Conservation (phyloP, 2,329 filamentous ascomycete genomes). For the Incumbomyces delicatus region DNA sequence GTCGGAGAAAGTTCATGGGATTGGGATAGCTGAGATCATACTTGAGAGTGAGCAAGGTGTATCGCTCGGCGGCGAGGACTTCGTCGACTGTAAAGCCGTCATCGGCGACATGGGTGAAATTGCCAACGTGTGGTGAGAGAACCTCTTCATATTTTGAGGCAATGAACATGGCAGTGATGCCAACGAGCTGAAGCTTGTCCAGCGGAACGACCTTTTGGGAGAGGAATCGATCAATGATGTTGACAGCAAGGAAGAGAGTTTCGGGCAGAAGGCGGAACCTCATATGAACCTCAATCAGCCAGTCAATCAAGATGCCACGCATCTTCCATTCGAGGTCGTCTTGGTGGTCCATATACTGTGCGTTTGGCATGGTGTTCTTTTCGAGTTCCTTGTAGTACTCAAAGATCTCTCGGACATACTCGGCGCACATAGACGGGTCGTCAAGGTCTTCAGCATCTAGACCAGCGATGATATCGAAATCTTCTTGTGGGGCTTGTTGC, state of each 20-base stretch:
- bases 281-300: conserved; percentile 96
- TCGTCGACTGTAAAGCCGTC: conserved; percentile 92
- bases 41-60: conserved; percentile 79
- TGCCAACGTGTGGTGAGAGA: conserved; percentile 87
- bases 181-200: conserved; percentile 89
- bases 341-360: conserved; percentile 90
- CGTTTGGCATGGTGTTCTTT: conserved; percentile 69
- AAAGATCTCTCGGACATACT: conserved; percentile 95
- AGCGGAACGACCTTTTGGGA: conserved; percentile 92
- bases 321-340: conserved; percentile 97
- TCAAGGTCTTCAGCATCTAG: conserved; percentile 81
- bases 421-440: conserved; percentile 94
- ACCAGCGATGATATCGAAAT: conserved; percentile 36
- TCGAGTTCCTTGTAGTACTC: conserved; percentile 89
- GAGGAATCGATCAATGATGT: conserved; percentile 96
- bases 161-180: conserved; percentile 98
- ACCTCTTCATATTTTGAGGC: conserved; percentile 99
- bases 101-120: conserved; percentile 94
- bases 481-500: conserved; percentile 31
- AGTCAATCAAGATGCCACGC: conserved; percentile 91
- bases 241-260: conserved; percentile 92
- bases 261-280: conserved; percentile 92
- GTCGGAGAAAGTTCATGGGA: conserved; percentile 98
- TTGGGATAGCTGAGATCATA: conserved; percentile 98
- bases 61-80: conserved; percentile 94